A percentile compares a stretch with the other conserved stretches of the same genome.
These are phyloP conservation scores for Chaetomium olivaceum DNA, from an alignment of 2,329 filamentous ascomycete genomes.

Conservation along the genomic window DNA sequence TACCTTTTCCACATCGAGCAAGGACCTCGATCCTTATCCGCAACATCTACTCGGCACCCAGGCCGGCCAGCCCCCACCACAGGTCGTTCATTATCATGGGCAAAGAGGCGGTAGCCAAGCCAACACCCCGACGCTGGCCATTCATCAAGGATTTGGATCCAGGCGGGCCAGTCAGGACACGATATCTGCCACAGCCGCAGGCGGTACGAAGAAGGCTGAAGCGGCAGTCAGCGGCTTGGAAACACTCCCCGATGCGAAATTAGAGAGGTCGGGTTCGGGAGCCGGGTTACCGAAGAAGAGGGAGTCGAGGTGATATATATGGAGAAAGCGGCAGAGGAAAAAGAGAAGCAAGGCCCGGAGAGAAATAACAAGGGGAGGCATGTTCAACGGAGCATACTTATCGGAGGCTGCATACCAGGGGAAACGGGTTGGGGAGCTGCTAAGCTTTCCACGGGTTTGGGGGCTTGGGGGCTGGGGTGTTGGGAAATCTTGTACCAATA, in stretches of 20 bases:
- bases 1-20: constrained; percentile 69
- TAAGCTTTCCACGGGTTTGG: background rate
- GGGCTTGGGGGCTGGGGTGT: background rate
- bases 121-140: constrained; percentile 61
- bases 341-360: background rate
- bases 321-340: background rate
- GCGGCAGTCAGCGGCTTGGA: constrained; percentile 43
- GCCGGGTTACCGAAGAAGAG: constrained; percentile 28
- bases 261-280: constrained; percentile 34
- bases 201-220: constrained; percentile 31
- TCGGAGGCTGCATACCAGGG: constrained; percentile 10
- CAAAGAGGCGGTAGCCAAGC: constrained; percentile 67
- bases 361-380: background rate
- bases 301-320: constrained; percentile 29
- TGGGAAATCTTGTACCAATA: constrained; percentile 24
- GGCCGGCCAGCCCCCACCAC: constrained; percentile 62
- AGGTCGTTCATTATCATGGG: constrained; percentile 68
- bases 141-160: constrained; percentile 51
- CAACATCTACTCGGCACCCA: constrained; percentile 64
- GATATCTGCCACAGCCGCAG: constrained; percentile 41
- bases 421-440: background rate
- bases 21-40: constrained; percentile 67
- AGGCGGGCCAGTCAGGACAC: constrained; percentile 53
- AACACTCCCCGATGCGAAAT: constrained; percentile 42
- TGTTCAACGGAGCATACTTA: constrained; percentile 8